Conservation (phyloP, 2,329 filamentous ascomycete genomes). For the Colletotrichum limetticola region DNA sequence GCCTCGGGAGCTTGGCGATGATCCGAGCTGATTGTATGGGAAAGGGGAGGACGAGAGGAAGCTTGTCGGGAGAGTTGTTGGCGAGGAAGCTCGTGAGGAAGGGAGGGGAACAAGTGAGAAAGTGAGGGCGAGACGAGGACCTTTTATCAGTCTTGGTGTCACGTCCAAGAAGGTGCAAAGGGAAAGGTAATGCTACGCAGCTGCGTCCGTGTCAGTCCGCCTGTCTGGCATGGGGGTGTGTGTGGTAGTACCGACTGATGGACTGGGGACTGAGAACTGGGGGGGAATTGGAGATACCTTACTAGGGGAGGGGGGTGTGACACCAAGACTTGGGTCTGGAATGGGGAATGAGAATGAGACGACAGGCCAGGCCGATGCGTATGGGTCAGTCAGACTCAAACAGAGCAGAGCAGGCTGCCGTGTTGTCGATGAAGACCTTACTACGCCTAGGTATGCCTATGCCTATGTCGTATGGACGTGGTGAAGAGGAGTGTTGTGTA, state of each 20-base stretch:
- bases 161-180: background rate
- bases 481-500: background rate
- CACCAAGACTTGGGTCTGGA: background rate
- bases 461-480: no score
- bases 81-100: constrained; percentile 30
- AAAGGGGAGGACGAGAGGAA: constrained; percentile 12
- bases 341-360: constrained; percentile 10
- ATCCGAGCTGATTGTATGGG: background rate
- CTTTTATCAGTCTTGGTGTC: constrained; percentile 32
- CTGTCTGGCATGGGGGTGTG: background rate
- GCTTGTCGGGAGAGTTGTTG: constrained; percentile 13
- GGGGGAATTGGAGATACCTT: background rate
- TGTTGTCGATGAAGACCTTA: background rate
- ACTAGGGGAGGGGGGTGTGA: background rate
- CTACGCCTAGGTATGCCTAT: no score
- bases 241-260: constrained; percentile 7
- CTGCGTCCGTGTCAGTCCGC: constrained; percentile 29
- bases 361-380: constrained; percentile 6
- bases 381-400: background rate
- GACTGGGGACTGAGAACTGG: background rate
- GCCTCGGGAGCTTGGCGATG: constrained; percentile 16
- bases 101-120: background rate
- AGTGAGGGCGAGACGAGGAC: constrained; percentile 26
- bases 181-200: background rate
- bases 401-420: background rate